Percentiles rank a stretch among this genome's conserved stretches.
These are phyloP conservation scores for Aspergillus saccharolyticus DNA, from an alignment of 495 filamentous ascomycete genomes.

Conservation along the genomic window DNA sequence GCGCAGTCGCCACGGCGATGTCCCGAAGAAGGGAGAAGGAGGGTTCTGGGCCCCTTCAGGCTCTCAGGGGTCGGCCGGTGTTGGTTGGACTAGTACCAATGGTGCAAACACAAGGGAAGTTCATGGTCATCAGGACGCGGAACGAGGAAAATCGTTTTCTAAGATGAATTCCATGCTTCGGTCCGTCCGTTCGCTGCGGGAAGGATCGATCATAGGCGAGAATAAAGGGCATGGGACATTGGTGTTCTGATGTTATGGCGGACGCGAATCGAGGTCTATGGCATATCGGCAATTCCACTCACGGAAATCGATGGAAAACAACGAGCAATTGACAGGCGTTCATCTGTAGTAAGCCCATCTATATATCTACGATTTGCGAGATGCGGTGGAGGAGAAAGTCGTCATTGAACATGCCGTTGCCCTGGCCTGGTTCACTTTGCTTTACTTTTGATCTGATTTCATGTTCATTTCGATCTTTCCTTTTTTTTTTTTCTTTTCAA, in stretches of 20 bases:
- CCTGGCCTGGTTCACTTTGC: not conserved
- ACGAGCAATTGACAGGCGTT: not conserved
- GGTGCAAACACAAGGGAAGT: not conserved
- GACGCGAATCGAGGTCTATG: not conserved
- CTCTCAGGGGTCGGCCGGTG: constrained; percentile 16
- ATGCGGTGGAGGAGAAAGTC: not conserved
- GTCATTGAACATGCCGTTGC: not conserved
- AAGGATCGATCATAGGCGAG: constrained; percentile 7
- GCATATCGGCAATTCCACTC: not conserved
- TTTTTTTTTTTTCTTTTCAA: not conserved
- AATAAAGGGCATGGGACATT: not conserved
- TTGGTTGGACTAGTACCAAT: constrained; percentile 9
- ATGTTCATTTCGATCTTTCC: constrained; percentile 3
- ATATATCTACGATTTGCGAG: not conserved
- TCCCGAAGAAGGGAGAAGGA: constrained; percentile 3
- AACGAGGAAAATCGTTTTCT: constrained; percentile 3
- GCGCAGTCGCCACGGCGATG: not conserved
- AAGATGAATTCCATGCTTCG: constrained; percentile 6
- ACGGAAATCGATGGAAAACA: not conserved
- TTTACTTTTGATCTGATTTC: too few relatives aligned
- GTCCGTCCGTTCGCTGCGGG: constrained; percentile 4
- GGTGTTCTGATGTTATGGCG: not conserved
- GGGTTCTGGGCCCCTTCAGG: constrained; percentile 22
- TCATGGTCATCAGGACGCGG: not conserved
- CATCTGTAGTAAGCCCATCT: not conserved